Conservation (phyloP, 768 basidiomycete species). For the Lactarius sp. region DNA sequence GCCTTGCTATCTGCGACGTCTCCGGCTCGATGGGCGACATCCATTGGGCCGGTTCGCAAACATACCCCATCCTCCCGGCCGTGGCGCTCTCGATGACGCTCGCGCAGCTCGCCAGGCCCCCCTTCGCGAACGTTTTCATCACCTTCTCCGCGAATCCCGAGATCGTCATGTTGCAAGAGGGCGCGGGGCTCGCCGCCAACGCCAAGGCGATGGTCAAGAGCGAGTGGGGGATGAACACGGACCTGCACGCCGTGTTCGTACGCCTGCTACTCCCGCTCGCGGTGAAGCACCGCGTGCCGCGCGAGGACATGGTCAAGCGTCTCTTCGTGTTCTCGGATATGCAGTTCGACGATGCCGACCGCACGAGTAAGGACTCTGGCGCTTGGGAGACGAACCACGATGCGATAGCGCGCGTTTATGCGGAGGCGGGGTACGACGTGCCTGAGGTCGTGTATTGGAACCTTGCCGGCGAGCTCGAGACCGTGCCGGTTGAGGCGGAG, state of each 20-base stretch:
- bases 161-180: constrained; percentile 46
- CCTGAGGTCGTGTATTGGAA: constrained; percentile 77
- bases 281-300: constrained; percentile 47
- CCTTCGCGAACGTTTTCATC: constrained; percentile 63
- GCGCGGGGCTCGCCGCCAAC: constrained; percentile 36
- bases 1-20: constrained; percentile 67
- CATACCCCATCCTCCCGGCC: constrained; percentile 52
- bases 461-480: constrained; percentile 34
- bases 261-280: constrained; percentile 61
- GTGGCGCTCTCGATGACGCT: constrained; percentile 63
- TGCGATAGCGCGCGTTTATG: constrained; percentile 48
- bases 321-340: constrained; percentile 76
- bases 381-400: constrained; percentile 65
- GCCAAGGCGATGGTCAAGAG: constrained; percentile 36
- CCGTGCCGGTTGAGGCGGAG: constrained; percentile 48
- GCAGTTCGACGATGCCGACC: constrained; percentile 54
- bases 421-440: constrained; percentile 59
- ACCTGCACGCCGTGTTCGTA: constrained; percentile 57
- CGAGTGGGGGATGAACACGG: constrained; percentile 55
- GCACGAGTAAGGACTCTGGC: neutral
- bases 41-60: neutral
- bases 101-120: constrained; percentile 55
- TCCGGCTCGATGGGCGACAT: constrained; percentile 64
- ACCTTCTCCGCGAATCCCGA: constrained; percentile 55
- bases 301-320: constrained; percentile 70